Evolutionary conservation across 371 early-diverging fungal species (phyloP), one percentile per base, ranked within the genome.

Genomic region (Choanephora cucurbitarum): DNA sequence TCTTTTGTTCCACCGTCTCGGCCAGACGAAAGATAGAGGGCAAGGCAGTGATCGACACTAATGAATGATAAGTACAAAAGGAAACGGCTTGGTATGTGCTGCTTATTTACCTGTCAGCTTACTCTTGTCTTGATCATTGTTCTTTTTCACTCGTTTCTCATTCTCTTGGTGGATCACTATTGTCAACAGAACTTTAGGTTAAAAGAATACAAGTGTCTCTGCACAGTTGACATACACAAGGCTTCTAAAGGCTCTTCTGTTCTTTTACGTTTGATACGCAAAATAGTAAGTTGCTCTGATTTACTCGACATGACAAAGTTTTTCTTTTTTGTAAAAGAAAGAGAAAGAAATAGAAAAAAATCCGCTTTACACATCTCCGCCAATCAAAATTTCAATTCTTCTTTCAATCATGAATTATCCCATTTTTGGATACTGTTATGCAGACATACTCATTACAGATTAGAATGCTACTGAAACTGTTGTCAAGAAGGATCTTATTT

Each of bases 221-320:
- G 24, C 43, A 39, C 15, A n/a, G n/a, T 17, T 22, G 5, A 46
- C 56, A 67, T 81, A 85, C 87, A 73, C 33, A 91, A 75, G 4
- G 89, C 87, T 32, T 90, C 89, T 4, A 89, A 62, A 2, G 91
- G 91, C 56, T 91, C 90, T 50, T 89, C 90, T 43, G 69, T 78
- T 51, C 91, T 82, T 65, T 88, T 90, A 43, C 91, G 87, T 66
- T 91, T 91, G 54, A 91, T 85, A 8, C 91, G 80, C 21, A 91
- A 70, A 53, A 91, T 82, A 2, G 88, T 87, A 8, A 86, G 53
- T 39, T 73, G 73, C 11, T 49, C 44, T 69, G 70, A 24, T 18
- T 22, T 40, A 34, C 5, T 53, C 32, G 49, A 42, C 47, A 49
- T 53, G 1, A 22, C n/a, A 4, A n/a, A n/a, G n/a, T n/a, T n/a